phyloP scores from a whole-genome alignment of 2,329 filamentous ascomycete species.

The Furcasterigmium furcatum region DNA sequence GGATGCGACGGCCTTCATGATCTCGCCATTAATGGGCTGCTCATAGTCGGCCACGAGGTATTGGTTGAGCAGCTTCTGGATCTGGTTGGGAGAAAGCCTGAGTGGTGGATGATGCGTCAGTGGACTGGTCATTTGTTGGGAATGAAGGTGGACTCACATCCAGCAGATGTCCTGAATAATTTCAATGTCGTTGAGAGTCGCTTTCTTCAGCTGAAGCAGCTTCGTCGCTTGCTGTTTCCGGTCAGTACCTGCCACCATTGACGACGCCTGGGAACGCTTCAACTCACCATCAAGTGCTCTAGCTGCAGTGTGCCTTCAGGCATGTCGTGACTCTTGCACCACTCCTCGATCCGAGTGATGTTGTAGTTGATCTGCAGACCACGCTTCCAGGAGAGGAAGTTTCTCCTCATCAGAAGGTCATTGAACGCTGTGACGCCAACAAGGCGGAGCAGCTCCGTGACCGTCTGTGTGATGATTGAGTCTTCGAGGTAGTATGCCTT shows the following conservation, averaged over 20 bases:
- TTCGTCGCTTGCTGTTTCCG: constrained; percentile 83
- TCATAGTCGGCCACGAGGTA: constrained; percentile 99
- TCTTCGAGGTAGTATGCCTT: constrained; percentile 98
- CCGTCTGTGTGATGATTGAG: constrained; percentile 90
- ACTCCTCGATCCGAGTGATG: constrained; percentile 98
- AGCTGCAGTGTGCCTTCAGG: constrained; percentile 95
- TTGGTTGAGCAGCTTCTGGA: constrained; percentile 97
- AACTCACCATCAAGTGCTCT: constrained; percentile 91
- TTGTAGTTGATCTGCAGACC: constrained; percentile 99
- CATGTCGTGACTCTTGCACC: constrained; percentile 99
- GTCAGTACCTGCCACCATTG: constrained; percentile 19
- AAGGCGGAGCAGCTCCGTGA: constrained; percentile 87
- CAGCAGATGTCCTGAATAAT: constrained; percentile 99
- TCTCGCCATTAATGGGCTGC: constrained; percentile 98
- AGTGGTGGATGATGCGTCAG: background rate
- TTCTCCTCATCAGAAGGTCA: constrained; percentile 93
- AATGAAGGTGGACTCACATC: constrained; percentile 69
- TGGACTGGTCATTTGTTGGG: background rate
- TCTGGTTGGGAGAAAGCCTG: constrained; percentile 96
- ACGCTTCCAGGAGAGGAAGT: constrained; percentile 99
- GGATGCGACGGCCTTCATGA: constrained; percentile 99
- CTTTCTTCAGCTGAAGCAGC: constrained; percentile 96
- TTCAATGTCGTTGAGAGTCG: constrained; percentile 97
- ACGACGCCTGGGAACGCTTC: no score
- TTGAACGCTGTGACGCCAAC: constrained; percentile 99